phyloP scores from a whole-genome alignment of 768 basidiomycete species.

The Galerina sulciceps region DNA sequence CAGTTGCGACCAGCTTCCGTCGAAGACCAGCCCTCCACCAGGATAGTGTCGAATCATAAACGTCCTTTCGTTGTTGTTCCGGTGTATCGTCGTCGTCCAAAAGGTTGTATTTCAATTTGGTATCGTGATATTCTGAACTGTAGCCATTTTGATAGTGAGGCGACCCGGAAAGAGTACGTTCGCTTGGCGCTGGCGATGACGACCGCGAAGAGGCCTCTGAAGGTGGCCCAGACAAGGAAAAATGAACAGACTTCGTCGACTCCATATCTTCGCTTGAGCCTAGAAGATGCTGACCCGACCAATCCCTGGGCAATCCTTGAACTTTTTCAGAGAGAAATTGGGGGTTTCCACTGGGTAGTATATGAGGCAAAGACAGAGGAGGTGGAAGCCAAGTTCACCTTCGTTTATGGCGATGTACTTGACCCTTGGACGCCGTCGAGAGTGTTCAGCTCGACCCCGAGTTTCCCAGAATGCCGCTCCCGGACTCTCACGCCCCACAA shows the following conservation, averaged over 20 bases:
- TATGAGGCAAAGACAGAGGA: no score
- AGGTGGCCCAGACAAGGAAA: slow-evolving; percentile 33
- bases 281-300: background rate
- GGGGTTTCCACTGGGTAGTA: no score
- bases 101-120: slow-evolving; percentile 11
- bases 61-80: slow-evolving; percentile 45
- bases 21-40: slow-evolving; percentile 71
- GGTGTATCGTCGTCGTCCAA: slow-evolving; percentile 24
- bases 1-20: slow-evolving; percentile 50
- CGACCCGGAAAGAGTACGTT: background rate
- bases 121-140: slow-evolving; percentile 15
- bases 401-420: no score
- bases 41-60: slow-evolving; percentile 67
- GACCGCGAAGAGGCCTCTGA: slow-evolving; percentile 38
- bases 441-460: no score
- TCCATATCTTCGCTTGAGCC: slow-evolving; percentile 7
- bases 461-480: no score
- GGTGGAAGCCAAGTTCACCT: no score
- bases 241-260: slow-evolving; percentile 23
- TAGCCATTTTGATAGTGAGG: slow-evolving; percentile 17
- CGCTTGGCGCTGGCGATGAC: slow-evolving; percentile 31
- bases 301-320: background rate
- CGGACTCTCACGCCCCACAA: no score
- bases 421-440: no score
- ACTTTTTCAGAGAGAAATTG: background rate